Base-by-base conservation (phyloP, 2,329 filamentous ascomycete species). In the Chaetothyriales sp. region DNA sequence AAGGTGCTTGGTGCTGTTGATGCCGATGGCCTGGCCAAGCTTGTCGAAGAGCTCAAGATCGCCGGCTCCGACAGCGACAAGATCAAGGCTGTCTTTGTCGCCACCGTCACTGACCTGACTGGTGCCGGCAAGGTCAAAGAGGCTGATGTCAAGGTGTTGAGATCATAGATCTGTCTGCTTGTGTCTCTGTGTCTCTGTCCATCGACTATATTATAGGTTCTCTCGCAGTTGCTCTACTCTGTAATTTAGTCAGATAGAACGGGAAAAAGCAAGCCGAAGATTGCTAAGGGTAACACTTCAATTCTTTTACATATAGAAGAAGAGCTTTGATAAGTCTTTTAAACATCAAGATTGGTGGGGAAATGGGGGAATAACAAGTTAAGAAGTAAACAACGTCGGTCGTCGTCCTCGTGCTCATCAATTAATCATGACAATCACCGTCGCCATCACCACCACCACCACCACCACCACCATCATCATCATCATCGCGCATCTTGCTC, bases 1-100 rank as follows among this genome's bases (percentile, higher is more conserved):
- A 72, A 83, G 19, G 70, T 98, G 54, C 87, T 95, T 71, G 75
- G 75, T 69, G 94, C 90, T 78, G 81, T 95, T 59, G 89, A 95
- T 59, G 73, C 84, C 50, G 90, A 95, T 60, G 89, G 96, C 76
- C 80, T 96, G 62, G 89, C 89, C 43, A 77, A 76, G 19, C 73
- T 98, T 52, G 87, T 89, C 36, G 75, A 73, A 61, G 90, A 90
- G 73, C 79, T 98, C 53, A 83, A 80, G 62, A 79, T 80, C 44
- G 79, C 77, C 43, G 76, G 86, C 62, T 93, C 86, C 68, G 80
- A 90, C 55, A 81, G 80, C 18, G 80, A 78, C 57, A 86, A 88
- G 67, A 90, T 98, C 68, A 95, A 93, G 79, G 71, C 70, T 50
- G 81, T 88, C 49, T 96, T 89, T 78, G 72, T 71, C 57, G 82